A percentile compares a stretch with the other conserved stretches of the same genome.
Conservation (phyloP, 371 early-diverging fungal species). For the Mortierella sp. region DNA sequence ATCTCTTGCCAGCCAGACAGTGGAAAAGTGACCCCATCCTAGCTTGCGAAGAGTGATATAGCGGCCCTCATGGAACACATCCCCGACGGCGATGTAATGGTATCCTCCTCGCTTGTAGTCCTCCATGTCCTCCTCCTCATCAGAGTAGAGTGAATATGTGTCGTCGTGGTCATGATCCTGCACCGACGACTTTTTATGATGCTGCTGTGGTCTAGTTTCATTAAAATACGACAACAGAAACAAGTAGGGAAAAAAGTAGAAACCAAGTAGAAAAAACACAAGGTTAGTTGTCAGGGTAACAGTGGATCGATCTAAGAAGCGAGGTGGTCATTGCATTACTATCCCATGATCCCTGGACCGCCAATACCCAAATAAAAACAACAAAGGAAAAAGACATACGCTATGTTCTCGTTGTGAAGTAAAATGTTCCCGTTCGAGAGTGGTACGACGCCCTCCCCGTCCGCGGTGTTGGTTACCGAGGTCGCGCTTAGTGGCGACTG, state of each 20-base stretch:
- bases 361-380: background rate
- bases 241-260: background rate
- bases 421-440: constrained; percentile 27
- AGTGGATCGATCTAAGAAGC: constrained; percentile 7
- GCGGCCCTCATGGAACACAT: constrained; percentile 82
- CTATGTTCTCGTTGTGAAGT: background rate
- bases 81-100: constrained; percentile 91
- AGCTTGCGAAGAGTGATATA: constrained; percentile 92
- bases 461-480: constrained; percentile 3
- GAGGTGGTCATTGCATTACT: background rate
- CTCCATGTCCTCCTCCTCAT: constrained; percentile 91
- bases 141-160: constrained; percentile 56
- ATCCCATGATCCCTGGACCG: background rate
- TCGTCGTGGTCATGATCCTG: constrained; percentile 48
- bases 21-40: constrained; percentile 99
- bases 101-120: constrained; percentile 96
- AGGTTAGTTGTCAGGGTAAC: background rate
- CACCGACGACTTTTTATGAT: constrained; percentile 15
- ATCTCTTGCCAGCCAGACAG: constrained; percentile 95
- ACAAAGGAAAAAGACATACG: background rate
- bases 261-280: background rate
- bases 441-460: constrained; percentile 13
- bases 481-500: constrained; percentile 2
- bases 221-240: background rate
- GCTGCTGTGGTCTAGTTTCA: constrained; percentile 9